Conservation (phyloP, 2,329 filamentous ascomycete species). For the Pseudocercospora fuligena region DNA sequence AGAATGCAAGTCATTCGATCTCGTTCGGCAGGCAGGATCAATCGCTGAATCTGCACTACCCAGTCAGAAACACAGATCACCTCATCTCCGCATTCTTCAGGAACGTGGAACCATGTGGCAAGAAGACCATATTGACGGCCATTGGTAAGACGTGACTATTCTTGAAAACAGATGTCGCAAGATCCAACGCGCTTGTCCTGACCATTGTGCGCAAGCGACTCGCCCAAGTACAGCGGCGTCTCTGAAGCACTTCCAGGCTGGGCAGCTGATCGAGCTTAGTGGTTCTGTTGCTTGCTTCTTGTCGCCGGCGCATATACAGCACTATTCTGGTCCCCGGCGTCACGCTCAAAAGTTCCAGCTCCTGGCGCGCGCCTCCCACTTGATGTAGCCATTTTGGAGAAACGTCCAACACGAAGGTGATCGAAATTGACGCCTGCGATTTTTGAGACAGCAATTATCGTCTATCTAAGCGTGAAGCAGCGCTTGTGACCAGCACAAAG, state of each 20-base stretch:
- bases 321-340: constrained; percentile 20
- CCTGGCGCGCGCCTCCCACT: constrained; percentile 16
- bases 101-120: not conserved
- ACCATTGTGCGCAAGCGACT: constrained; percentile 10
- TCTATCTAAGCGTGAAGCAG: constrained; percentile 5
- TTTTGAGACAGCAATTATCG: constrained; percentile 8
- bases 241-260: constrained; percentile 2
- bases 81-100: not conserved
- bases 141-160: constrained; percentile 15
- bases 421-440: constrained; percentile 14
- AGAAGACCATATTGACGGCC: not conserved
- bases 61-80: not conserved
- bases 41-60: not conserved
- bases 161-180: constrained; percentile 6
- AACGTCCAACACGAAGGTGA: not conserved
- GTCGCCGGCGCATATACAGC: constrained; percentile 8
- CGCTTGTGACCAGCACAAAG: constrained; percentile 24
- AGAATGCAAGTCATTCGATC: too few relatives aligned
- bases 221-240: constrained; percentile 7
- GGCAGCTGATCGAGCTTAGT: constrained; percentile 11
- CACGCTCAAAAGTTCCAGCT: constrained; percentile 17
- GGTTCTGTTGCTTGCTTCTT: constrained; percentile 14
- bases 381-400: not conserved
- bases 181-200: constrained; percentile 3
- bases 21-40: not conserved